phyloP scores from a whole-genome alignment of 371 early-diverging fungal species.

The Apophysomyces elegans region DNA sequence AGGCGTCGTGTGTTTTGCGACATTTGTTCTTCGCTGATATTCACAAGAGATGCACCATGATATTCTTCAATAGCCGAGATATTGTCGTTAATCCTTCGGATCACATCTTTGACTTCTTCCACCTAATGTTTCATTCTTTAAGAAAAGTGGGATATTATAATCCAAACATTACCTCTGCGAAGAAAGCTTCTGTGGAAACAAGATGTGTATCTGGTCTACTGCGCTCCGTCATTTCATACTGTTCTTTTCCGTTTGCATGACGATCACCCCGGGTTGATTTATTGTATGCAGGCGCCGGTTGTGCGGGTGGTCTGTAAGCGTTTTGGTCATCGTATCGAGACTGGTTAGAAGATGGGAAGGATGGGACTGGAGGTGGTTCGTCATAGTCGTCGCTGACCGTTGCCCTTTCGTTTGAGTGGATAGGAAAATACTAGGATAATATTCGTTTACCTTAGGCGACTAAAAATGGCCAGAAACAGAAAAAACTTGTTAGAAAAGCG shows the following conservation, averaged over 20 bases:
- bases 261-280: slow-evolving; percentile 34
- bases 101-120: slow-evolving; percentile 70
- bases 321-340: slow-evolving; percentile 32
- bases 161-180: slow-evolving; percentile 39
- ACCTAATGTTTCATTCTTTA: slow-evolving; percentile 45
- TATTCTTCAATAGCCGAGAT: slow-evolving; percentile 70
- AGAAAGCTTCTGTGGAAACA: slow-evolving; percentile 51
- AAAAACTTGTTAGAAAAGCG: not conserved
- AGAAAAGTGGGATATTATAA: not conserved
- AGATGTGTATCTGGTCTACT: slow-evolving; percentile 14
- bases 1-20: slow-evolving; percentile 65
- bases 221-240: slow-evolving; percentile 50
- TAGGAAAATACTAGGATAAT: slow-evolving; percentile 3
- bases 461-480: slow-evolving; percentile 9
- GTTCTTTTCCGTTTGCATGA: slow-evolving; percentile 42
- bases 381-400: slow-evolving; percentile 45
- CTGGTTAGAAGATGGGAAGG: slow-evolving; percentile 19
- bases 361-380: slow-evolving; percentile 43
- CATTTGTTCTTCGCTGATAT: slow-evolving; percentile 72
- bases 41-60: slow-evolving; percentile 71
- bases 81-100: slow-evolving; percentile 62
- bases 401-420: not conserved
- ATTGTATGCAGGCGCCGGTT: slow-evolving; percentile 44
- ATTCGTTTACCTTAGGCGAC: slow-evolving; percentile 44
- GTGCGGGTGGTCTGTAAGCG: slow-evolving; percentile 45